A percentile compares a stretch with the other conserved stretches of the same genome.
Evolutionary conservation across 2,329 filamentous ascomycete species (phyloP).

Genomic region (Corinectria fuckeliana): DNA sequence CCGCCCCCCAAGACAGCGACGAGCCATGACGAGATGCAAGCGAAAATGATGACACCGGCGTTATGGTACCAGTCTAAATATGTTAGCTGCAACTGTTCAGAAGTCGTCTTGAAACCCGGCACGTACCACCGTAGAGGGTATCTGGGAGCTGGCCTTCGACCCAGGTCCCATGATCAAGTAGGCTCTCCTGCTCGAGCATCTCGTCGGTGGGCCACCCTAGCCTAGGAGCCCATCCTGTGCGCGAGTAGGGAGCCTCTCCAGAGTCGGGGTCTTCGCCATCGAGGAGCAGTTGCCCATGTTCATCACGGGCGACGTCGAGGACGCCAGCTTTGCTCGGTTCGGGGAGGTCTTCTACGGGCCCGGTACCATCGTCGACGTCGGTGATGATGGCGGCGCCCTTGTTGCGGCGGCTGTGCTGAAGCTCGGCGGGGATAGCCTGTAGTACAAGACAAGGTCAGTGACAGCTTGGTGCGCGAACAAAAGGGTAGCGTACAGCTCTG

Average conservation of each 20-base stretch:
- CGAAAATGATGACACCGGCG: conserved; percentile 90
- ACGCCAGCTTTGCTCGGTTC: conserved; percentile 74
- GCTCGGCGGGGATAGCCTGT: conserved; percentile 48
- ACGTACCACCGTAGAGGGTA: conserved; percentile 83
- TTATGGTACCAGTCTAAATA: conserved; percentile 96
- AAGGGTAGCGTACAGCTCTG: conserved; percentile 65
- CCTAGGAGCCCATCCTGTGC: conserved; percentile 86
- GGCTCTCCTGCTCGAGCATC: conserved; percentile 64
- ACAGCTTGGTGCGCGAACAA: neutral
- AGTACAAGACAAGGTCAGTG: conserved; percentile 16
- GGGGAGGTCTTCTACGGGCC: conserved; percentile 78
- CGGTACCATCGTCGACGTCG: conserved; percentile 76
- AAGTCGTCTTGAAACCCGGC: neutral
- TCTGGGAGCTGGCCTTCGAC: conserved; percentile 85
- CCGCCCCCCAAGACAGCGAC: conserved; percentile 89
- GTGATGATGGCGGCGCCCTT: conserved; percentile 76
- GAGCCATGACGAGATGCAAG: conserved; percentile 89
- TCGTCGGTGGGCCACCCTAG: conserved; percentile 75
- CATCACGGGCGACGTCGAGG: conserved; percentile 59
- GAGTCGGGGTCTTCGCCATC: conserved; percentile 61
- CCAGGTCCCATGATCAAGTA: conserved; percentile 88
- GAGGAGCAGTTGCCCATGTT: conserved; percentile 54
- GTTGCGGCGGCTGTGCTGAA: conserved; percentile 46
- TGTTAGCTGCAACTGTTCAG: conserved; percentile 15
- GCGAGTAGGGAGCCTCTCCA: conserved; percentile 52